Evolutionary conservation across 2,329 filamentous ascomycete genomes (phyloP).

Genomic region (Chrysoporthe cubensis): DNA sequence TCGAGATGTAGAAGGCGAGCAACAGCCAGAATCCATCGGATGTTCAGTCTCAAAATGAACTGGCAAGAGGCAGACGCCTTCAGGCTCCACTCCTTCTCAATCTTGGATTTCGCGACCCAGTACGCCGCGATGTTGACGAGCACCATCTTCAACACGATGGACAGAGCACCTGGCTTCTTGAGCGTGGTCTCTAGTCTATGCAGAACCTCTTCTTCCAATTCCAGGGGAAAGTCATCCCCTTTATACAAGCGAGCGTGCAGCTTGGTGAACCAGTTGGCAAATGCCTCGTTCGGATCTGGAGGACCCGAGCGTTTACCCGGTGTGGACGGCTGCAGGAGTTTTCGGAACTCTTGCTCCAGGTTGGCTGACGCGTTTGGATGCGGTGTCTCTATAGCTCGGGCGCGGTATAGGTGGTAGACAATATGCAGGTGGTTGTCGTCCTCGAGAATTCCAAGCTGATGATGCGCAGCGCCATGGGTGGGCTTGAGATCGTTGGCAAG

Average conservation of each 20-base stretch:
- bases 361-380: constrained; percentile 77
- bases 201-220: constrained; percentile 84
- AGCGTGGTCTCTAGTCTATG: constrained; percentile 75
- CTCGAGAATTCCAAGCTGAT: constrained; percentile 88
- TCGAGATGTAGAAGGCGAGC: constrained; percentile 73
- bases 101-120: constrained; percentile 66
- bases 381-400: constrained; percentile 73
- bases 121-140: constrained; percentile 87
- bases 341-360: constrained; percentile 75
- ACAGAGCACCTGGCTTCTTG: constrained; percentile 67
- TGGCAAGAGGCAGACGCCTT: constrained; percentile 54
- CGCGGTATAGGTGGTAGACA: constrained; percentile 88
- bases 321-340: constrained; percentile 47
- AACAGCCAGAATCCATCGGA: constrained; percentile 74
- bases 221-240: constrained; percentile 73
- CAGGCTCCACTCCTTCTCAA: constrained; percentile 55
- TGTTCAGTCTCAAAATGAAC: constrained; percentile 77
- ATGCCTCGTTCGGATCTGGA: constrained; percentile 63
- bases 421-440: constrained; percentile 80
- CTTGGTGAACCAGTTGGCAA: constrained; percentile 81
- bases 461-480: constrained; percentile 78
- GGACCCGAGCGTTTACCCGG: constrained; percentile 39
- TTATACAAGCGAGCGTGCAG: constrained; percentile 85
- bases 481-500: constrained; percentile 81
- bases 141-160: constrained; percentile 75